Evolutionary conservation across 306 rosid species (phyloP).

Genomic region (Citrullus mucosospermus): DNA sequence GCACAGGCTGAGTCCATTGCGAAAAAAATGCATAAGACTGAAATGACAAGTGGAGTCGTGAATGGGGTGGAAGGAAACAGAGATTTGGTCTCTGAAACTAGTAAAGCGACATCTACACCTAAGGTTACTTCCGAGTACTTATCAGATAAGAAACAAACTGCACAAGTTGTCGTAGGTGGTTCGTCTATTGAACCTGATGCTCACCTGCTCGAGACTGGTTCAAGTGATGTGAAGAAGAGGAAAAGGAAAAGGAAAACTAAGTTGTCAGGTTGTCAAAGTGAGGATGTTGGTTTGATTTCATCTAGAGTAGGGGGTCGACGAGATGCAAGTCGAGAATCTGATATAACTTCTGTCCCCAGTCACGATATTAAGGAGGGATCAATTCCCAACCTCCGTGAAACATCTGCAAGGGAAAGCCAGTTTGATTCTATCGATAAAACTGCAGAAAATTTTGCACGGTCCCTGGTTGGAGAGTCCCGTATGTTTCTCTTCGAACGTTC

Average conservation of each 20-base stretch:
- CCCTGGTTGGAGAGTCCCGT: constrained; percentile 20
- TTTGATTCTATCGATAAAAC: constrained; percentile 14
- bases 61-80: constrained; percentile 15
- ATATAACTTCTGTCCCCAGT: constrained; percentile 10
- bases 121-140: constrained; percentile 20
- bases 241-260: constrained; percentile 21
- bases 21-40: constrained; percentile 22
- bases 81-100: constrained; percentile 16
- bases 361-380: constrained; percentile 21
- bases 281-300: constrained; percentile 18
- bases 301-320: constrained; percentile 6
- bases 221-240: constrained; percentile 9
- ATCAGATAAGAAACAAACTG: constrained; percentile 22
- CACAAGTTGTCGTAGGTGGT: constrained; percentile 17
- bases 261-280: constrained; percentile 14
- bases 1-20: constrained; percentile 16
- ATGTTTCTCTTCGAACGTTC: not conserved
- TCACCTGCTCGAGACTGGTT: constrained; percentile 9
- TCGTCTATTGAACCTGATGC: constrained; percentile 20
- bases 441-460: constrained; percentile 7
- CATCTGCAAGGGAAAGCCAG: constrained; percentile 19
- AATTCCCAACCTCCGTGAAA: constrained; percentile 8
- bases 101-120: constrained; percentile 14
- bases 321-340: constrained; percentile 8
- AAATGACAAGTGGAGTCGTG: constrained; percentile 5